A percentile compares a stretch with the other conserved stretches of the same genome.
phyloP scores from a whole-genome alignment of 1,284 basidiomycete species.

The Malassezia caprae region DNA sequence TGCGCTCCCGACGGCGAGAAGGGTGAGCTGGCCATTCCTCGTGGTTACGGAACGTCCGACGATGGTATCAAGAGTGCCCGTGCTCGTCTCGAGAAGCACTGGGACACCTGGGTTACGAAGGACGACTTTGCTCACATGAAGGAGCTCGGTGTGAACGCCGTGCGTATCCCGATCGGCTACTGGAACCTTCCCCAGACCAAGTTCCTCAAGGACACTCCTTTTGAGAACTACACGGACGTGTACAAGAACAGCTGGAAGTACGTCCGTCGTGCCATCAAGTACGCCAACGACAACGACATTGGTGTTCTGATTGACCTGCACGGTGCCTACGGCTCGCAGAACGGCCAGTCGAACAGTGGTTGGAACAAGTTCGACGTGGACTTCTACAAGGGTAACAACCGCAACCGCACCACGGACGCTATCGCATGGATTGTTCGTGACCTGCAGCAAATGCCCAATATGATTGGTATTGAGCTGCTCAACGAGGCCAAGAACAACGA shows the following conservation, averaged over 20 bases:
- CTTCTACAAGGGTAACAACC: constrained; percentile 53
- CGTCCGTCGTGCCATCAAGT: constrained; percentile 59
- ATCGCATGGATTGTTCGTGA: constrained; percentile 57
- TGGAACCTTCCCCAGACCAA: constrained; percentile 48
- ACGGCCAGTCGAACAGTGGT: constrained; percentile 62
- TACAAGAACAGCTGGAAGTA: constrained; percentile 59
- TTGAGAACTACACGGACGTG: constrained; percentile 55
- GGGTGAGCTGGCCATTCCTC: constrained; percentile 52
- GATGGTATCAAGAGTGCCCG: constrained; percentile 50
- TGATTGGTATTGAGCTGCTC: constrained; percentile 62
- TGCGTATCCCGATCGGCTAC: constrained; percentile 47
- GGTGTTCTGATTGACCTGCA: constrained; percentile 67
- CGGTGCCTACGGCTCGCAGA: constrained; percentile 60
- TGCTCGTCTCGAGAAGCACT: constrained; percentile 58
- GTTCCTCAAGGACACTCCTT: constrained; percentile 54
- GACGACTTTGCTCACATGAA: constrained; percentile 49
- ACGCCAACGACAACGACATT: constrained; percentile 58
- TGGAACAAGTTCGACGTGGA: constrained; percentile 52
- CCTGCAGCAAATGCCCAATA: constrained; percentile 59
- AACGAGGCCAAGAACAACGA: constrained; percentile 57
- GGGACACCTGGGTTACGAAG: constrained; percentile 66
- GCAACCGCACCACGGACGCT: constrained; percentile 57
- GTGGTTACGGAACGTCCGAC: constrained; percentile 55
- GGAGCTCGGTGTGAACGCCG: constrained; percentile 46
- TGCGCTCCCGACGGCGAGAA: constrained; percentile 57